phyloP scores from a whole-genome alignment of 768 basidiomycete species.

The Russula sp. region DNA sequence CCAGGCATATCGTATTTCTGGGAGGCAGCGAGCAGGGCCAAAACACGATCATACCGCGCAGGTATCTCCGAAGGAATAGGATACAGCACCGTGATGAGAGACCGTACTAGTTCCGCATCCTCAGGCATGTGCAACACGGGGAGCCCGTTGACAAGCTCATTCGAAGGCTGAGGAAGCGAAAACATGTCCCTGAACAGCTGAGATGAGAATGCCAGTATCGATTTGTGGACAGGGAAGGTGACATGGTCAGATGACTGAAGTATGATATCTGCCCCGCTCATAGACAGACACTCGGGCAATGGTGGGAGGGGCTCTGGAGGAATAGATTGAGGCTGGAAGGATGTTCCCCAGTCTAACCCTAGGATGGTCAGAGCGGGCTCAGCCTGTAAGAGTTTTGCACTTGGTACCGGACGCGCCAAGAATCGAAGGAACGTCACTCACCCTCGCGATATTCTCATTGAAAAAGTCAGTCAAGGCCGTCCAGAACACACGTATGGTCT shows the following conservation, averaged over 20 bases:
- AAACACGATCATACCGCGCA: neutral
- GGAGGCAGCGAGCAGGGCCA: conserved; percentile 18
- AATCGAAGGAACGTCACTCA: neutral
- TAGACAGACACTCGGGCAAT: neutral
- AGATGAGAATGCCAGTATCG: conserved; percentile 28
- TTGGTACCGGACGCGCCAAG: neutral
- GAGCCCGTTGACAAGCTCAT: conserved; percentile 2
- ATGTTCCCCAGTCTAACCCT: neutral
- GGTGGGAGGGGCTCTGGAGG: too few species aligned
- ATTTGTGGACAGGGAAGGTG: conserved; percentile 27
- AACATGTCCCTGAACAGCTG: conserved; percentile 29
- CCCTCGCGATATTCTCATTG: neutral
- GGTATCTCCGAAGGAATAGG: conserved; percentile 3
- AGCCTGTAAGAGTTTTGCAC: conserved; percentile 1
- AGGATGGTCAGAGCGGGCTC: neutral
- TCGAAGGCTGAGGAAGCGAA: conserved; percentile 19
- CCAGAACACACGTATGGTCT: conserved; percentile 3
- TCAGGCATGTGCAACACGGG: conserved; percentile 17
- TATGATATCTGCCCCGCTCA: neutral
- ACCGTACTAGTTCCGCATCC: neutral
- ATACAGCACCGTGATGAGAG: conserved; percentile 14
- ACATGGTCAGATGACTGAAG: conserved; percentile 4
- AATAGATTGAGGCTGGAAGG: too few species aligned
- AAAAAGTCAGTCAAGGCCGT: neutral
- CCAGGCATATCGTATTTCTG: conserved; percentile 24